Conservation (phyloP, 345 rosid species). For the Fremontodendron californicum region DNA sequence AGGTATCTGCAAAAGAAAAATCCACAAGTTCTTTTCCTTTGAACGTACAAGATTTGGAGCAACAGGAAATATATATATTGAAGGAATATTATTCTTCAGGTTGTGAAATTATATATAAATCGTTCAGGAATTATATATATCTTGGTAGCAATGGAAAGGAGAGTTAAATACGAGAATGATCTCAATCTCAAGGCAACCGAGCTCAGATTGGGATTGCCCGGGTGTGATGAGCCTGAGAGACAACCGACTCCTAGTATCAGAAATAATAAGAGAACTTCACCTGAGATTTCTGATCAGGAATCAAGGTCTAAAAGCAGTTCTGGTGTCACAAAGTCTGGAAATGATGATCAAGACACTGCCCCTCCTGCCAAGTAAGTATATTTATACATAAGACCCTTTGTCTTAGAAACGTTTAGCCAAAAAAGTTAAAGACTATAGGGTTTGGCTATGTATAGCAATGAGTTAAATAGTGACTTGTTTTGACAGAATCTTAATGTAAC, state of each 20-base stretch:
- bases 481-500: not conserved
- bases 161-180: constrained; percentile 32
- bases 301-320: constrained; percentile 16
- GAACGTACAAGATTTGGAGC: not conserved
- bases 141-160: constrained; percentile 15
- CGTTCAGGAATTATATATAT: no score
- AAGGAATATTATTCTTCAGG: not conserved
- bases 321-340: constrained; percentile 15
- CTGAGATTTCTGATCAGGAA: constrained; percentile 33
- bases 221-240: constrained; percentile 36
- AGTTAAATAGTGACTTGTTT: no score
- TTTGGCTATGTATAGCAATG: not conserved
- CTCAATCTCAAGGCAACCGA: constrained; percentile 66
- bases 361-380: constrained; percentile 52
- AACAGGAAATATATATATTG: not conserved
- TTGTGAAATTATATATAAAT: not conserved
- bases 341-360: constrained; percentile 16
- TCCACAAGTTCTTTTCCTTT: not conserved
- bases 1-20: not conserved
- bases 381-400: not conserved
- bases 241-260: constrained; percentile 17
- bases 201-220: constrained; percentile 79
- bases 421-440: not conserved
- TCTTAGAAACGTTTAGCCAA: not conserved
- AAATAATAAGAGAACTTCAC: constrained; percentile 49